Base-by-base conservation (phyloP, 176 grass and related monocot species). In the Carex littledalei region DNA sequence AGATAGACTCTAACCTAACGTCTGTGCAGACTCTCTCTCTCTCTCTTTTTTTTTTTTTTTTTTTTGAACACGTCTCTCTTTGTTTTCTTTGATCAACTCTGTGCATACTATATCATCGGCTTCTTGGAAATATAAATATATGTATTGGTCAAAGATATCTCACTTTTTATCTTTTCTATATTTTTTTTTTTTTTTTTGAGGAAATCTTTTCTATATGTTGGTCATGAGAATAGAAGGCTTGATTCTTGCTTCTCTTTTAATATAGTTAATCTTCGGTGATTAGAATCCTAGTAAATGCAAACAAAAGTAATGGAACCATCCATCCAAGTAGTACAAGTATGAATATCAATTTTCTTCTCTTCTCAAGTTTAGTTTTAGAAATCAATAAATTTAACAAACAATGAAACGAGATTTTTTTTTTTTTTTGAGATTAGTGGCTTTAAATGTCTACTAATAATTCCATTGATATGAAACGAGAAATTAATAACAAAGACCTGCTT, bases 101-200 rank as follows among this genome's bases (percentile, higher is more conserved):
- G 64, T 45, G 17, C 29, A 37, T 52, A 31, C 52, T 57, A 79
- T 57, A 79, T 63, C 39, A 39, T 47, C 67, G 31, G 18, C 16
- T 79, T 55, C 54, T 67, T 65, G 70, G 58, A 52, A 66, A 31
- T 65, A 86, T 83, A 68, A 83, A 83, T 53, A 65, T 37, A n/a
- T 79, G 21, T 63, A 76, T 79, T 66, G 24, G 57, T 79, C 75
- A 86, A 86, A 86, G 71, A 86, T 60, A 65, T 79, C 64, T 69
- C 22, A 34, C 66, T 84, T 84, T 83, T 59, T 77, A 86, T 89
- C 55, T 59, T 49, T 80, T 84, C 49, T 20, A 58, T 34, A 78
- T 52, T 47, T 79, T 88, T 24, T 24, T 24, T 24, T 24, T 24
- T 24, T 24, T 24, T 24, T 24, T 24, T 24, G 24, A 24, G 24